Evolutionary conservation across 164 flowering plant species (phyloP).

Genomic region (Berberis thunbergii): DNA sequence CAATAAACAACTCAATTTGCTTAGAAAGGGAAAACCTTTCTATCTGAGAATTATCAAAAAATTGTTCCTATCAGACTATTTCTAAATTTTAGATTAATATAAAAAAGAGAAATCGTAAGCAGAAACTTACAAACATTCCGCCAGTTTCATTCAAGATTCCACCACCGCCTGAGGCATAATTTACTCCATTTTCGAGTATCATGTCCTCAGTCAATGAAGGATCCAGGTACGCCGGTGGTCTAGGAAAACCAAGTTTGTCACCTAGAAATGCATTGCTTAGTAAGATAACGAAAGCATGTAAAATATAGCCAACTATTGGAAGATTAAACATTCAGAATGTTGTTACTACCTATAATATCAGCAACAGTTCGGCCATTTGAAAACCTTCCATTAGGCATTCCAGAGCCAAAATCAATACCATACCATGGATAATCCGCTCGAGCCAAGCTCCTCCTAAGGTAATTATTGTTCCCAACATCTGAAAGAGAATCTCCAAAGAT

Average conservation of each 20-base stretch:
- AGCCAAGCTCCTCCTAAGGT: constrained; percentile 61
- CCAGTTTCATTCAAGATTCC: constrained; percentile 94
- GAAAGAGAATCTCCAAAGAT: constrained; percentile 95
- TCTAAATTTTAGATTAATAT: neutral
- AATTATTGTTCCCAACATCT: constrained; percentile 75
- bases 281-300: neutral
- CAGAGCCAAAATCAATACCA: constrained; percentile 88
- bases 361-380: constrained; percentile 88
- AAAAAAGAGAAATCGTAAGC: neutral
- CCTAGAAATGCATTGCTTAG: constrained; percentile 30
- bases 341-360: constrained; percentile 66
- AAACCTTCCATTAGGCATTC: constrained; percentile 94
- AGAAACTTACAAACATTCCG: constrained; percentile 53
- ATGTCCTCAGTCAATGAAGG: constrained; percentile 62
- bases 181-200: constrained; percentile 74
- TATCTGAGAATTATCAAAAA: constrained; percentile 28
- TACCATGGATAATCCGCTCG: constrained; percentile 80
- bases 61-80: neutral
- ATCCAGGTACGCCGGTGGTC: constrained; percentile 88
- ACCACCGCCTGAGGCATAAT: constrained; percentile 95
- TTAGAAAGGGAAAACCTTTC: constrained; percentile 64
- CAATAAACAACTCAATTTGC: constrained; percentile 83
- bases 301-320: neutral
- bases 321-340: neutral
- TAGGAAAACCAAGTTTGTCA: constrained; percentile 66